Percentiles rank a stretch among this genome's conserved stretches.
Evolutionary conservation across 202 grass and related monocot genomes (phyloP).

Genomic region (Tripidium arundinaceum): DNA sequence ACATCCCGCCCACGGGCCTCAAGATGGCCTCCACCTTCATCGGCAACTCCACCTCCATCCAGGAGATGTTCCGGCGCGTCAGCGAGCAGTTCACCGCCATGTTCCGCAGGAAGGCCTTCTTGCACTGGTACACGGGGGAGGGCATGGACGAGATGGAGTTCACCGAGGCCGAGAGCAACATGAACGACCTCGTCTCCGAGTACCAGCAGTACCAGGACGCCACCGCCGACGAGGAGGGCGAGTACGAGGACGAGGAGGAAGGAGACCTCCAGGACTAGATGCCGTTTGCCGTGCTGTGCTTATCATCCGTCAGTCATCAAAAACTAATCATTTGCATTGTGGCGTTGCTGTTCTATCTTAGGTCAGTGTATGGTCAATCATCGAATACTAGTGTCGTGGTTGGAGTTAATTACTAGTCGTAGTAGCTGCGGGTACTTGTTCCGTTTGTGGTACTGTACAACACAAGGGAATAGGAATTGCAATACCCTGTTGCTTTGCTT

Average conservation of each 20-base stretch:
- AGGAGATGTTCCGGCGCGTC: conserved; percentile 89
- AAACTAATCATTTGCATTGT: neutral
- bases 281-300: too few species aligned
- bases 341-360: too few species aligned
- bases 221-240: conserved; percentile 45
- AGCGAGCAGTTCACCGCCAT: conserved; percentile 83
- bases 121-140: conserved; percentile 81
- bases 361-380: neutral
- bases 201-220: conserved; percentile 75
- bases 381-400: neutral
- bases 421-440: neutral
- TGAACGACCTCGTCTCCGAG: conserved; percentile 60
- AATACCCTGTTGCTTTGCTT: neutral
- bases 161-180: conserved; percentile 62
- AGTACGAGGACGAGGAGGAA: conserved; percentile 56
- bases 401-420: neutral
- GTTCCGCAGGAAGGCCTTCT: conserved; percentile 91
- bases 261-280: neutral
- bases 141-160: conserved; percentile 87
- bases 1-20: conserved; percentile 41
- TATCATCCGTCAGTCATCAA: neutral
- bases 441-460: neutral
- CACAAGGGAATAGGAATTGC: neutral
- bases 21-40: conserved; percentile 83
- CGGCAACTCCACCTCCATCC: conserved; percentile 77